Evolutionary conservation across 2,329 filamentous ascomycete species (phyloP).

Genomic region (Calonectria pseudoturangicola): DNA sequence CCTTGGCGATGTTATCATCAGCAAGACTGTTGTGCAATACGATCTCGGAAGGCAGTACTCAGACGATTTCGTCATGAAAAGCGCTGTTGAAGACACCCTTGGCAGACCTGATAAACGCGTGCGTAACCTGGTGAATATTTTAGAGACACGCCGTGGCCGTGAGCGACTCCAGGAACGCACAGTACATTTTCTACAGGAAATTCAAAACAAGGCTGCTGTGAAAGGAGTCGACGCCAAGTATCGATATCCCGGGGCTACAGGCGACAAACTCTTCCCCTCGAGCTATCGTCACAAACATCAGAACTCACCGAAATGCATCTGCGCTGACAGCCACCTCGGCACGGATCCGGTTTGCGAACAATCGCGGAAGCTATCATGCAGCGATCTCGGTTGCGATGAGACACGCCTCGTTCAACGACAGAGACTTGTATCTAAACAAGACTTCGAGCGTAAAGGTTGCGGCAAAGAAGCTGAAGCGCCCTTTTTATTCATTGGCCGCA

Average conservation of each 20-base stretch:
- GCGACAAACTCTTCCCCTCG: conserved; percentile 57
- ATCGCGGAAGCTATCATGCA: conserved; percentile 35
- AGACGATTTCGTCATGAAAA: conserved; percentile 50
- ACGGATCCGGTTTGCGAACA: conserved; percentile 37
- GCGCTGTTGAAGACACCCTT: conserved; percentile 51
- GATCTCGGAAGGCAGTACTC: conserved; percentile 54
- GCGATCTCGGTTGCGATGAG: conserved; percentile 39
- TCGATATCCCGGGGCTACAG: conserved; percentile 51
- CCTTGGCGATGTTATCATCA: conserved; percentile 59
- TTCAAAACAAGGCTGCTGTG: background rate
- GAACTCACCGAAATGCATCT: conserved; percentile 24
- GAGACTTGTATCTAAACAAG: background rate
- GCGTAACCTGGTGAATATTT: conserved; percentile 50
- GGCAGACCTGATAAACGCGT: conserved; percentile 51
- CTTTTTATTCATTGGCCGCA: conserved; percentile 59
- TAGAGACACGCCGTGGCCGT: conserved; percentile 44
- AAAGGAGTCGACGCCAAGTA: conserved; percentile 30
- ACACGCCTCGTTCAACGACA: conserved; percentile 47
- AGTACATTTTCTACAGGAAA: background rate
- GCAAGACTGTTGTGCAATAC: conserved; percentile 55
- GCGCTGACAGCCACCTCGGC: conserved; percentile 13
- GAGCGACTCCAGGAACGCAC: background rate
- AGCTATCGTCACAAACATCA: conserved; percentile 59
- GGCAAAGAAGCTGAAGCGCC: conserved; percentile 30
- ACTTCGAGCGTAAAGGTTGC: conserved; percentile 47